phyloP scores from a whole-genome alignment of 345 rosid genomes.

The Bruguiera sexangula region DNA sequence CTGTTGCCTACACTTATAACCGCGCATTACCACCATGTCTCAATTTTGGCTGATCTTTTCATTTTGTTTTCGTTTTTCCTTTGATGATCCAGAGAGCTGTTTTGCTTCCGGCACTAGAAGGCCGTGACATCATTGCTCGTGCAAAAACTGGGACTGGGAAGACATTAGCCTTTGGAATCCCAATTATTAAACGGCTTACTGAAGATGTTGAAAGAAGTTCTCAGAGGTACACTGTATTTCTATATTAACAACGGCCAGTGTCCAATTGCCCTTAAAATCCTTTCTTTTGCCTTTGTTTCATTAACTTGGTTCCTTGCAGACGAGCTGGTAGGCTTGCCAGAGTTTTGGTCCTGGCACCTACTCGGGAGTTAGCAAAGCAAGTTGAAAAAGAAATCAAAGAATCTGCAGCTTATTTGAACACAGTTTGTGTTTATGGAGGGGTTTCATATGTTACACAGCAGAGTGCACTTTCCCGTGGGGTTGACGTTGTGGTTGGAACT shows the following conservation, averaged over 20 bases:
- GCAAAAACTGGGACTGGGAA: conserved; percentile 99
- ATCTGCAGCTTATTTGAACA: conserved; percentile 77
- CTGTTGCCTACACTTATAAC: no score
- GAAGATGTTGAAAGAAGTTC: conserved; percentile 49
- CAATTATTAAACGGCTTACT: conserved; percentile 75
- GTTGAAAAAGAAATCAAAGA: conserved; percentile 95
- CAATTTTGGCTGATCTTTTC: background rate
- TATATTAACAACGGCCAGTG: no score
- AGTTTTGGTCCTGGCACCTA: conserved; percentile 79
- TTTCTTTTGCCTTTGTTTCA: conserved; percentile 7
- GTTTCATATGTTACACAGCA: conserved; percentile 81
- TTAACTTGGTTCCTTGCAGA: conserved; percentile 32
- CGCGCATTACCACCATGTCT: no score
- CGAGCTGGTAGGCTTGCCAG: conserved; percentile 71
- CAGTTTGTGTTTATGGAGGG: conserved; percentile 95
- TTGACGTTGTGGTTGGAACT: conserved; percentile 96
- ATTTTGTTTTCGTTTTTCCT: background rate
- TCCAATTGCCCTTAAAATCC: conserved; percentile 13
- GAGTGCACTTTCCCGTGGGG: conserved; percentile 80
- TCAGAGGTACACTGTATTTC: conserved; percentile 41
- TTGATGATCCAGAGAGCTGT: conserved; percentile 68
- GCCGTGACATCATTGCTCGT: conserved; percentile 88
- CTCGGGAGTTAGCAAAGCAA: conserved; percentile 89
- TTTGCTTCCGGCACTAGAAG: conserved; percentile 76
- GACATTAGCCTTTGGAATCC: conserved; percentile 96